These are phyloP conservation scores for Fusarium albosuccineum DNA, from an alignment of 2,329 filamentous ascomycete species.

Conservation along the genomic window DNA sequence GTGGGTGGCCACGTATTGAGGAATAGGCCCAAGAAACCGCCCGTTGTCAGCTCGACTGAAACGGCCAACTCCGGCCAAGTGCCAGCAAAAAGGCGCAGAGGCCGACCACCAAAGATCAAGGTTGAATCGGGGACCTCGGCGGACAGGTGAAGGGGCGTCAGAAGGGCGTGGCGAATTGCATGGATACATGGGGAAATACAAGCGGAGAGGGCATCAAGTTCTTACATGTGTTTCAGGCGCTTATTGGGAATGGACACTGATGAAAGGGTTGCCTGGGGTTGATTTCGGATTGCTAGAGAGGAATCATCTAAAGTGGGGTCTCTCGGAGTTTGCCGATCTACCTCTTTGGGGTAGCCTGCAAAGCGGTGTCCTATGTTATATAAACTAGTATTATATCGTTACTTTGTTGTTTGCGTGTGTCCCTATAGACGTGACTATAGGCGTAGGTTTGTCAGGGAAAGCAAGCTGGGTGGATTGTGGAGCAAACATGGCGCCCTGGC, in stretches of 20 bases:
- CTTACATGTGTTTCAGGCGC: constrained; percentile 32
- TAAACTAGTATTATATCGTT: constrained; percentile 25
- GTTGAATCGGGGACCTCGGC: neutral
- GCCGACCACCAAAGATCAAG: constrained; percentile 14
- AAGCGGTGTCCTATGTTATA: constrained; percentile 23
- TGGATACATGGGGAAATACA: constrained; percentile 20
- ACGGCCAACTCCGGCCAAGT: constrained; percentile 5
- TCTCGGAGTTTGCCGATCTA: constrained; percentile 9
- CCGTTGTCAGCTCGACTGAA: neutral
- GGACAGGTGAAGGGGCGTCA: constrained; percentile 15
- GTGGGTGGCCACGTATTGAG: constrained; percentile 15
- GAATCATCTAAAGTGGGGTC: constrained; percentile 23
- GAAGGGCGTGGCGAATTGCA: constrained; percentile 14
- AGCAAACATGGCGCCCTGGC: neutral
- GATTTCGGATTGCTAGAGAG: constrained; percentile 19
- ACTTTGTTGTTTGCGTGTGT: constrained; percentile 17
- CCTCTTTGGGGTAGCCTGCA: constrained; percentile 14
- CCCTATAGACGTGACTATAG: neutral
- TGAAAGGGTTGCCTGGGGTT: constrained; percentile 32
- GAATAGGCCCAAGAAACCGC: constrained; percentile 6
- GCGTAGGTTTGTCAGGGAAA: neutral
- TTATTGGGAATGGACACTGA: constrained; percentile 36
- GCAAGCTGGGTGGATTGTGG: neutral
- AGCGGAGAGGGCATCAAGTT: constrained; percentile 24
- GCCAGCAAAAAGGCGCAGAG: constrained; percentile 14